A percentile compares a stretch with the other conserved stretches of the same genome.
These are phyloP conservation scores for Echria macrotheca DNA, from an alignment of 495 filamentous ascomycete genomes.

Conservation along the genomic window DNA sequence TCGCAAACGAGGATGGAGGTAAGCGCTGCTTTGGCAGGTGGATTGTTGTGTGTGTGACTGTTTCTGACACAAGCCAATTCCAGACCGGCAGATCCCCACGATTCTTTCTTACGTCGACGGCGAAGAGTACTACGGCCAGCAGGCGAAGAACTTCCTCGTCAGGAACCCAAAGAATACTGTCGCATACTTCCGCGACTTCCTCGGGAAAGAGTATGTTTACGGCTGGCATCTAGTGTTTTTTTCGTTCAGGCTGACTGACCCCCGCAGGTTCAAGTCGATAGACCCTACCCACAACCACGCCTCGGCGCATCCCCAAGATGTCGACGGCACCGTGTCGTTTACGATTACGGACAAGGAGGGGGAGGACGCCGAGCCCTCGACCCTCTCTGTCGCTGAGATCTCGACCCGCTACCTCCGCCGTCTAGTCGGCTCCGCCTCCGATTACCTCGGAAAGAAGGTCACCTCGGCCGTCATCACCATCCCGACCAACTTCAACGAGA, in stretches of 20 bases:
- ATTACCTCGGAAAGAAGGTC: conserved; percentile 87
- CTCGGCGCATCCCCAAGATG: conserved; percentile 81
- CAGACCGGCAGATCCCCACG: conserved; percentile 94
- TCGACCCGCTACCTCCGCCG: conserved; percentile 81
- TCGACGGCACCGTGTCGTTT: conserved; percentile 71
- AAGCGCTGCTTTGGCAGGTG: conserved; percentile 21
- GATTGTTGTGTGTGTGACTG: neutral
- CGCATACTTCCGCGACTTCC: conserved; percentile 90
- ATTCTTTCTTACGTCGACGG: conserved; percentile 90
- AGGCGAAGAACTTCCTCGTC: conserved; percentile 87
- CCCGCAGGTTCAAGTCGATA: conserved; percentile 76
- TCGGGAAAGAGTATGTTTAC: conserved; percentile 89
- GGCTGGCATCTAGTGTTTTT: too few species aligned
- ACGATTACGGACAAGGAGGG: conserved; percentile 69
- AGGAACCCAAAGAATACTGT: conserved; percentile 90
- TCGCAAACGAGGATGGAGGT: conserved; percentile 99
- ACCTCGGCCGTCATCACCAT: conserved; percentile 90
- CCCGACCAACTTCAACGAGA: conserved; percentile 85
- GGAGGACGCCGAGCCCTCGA: conserved; percentile 54
- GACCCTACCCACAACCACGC: conserved; percentile 92
- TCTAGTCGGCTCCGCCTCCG: conserved; percentile 74
- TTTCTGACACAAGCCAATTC: neutral
- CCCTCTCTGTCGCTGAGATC: conserved; percentile 75
- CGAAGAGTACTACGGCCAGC: conserved; percentile 93
- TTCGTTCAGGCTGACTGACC: conserved; percentile 11